Percentiles rank a stretch among this genome's conserved stretches.
Evolutionary conservation across 1,284 basidiomycete species (phyloP).

Genomic region (Entoloma clypeatum): DNA sequence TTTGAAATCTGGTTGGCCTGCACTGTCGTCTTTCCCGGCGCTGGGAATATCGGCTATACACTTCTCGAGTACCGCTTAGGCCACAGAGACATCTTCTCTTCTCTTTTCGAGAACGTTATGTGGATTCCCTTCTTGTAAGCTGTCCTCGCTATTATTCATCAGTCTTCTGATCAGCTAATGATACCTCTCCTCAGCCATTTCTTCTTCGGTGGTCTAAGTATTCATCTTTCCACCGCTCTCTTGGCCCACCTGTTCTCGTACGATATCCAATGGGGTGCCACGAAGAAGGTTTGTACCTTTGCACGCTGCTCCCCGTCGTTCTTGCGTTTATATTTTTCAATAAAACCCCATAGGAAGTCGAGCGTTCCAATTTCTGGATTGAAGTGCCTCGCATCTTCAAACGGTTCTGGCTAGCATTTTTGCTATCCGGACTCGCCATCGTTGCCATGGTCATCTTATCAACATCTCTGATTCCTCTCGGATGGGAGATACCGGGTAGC

Average conservation of each 20-base stretch:
- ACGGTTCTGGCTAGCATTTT: slow-evolving; percentile 65
- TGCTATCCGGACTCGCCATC: slow-evolving; percentile 46
- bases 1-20: slow-evolving; percentile 79
- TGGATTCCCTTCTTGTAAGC: slow-evolving; percentile 80
- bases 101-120: slow-evolving; percentile 62
- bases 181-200: slow-evolving; percentile 52
- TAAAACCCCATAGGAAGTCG: slow-evolving; percentile 40
- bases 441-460: slow-evolving; percentile 55
- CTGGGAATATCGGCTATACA: slow-evolving; percentile 75
- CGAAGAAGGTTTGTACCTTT: slow-evolving; percentile 48
- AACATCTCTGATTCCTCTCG: slow-evolving; percentile 47
- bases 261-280: slow-evolving; percentile 67
- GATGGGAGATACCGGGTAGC: slow-evolving; percentile 57
- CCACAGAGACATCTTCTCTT: slow-evolving; percentile 48
- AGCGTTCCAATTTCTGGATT: slow-evolving; percentile 82
- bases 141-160: neutral
- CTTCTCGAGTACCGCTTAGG: slow-evolving; percentile 77
- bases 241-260: slow-evolving; percentile 75
- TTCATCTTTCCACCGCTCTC: slow-evolving; percentile 73
- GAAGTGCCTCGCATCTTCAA: slow-evolving; percentile 80
- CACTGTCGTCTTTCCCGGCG: slow-evolving; percentile 69
- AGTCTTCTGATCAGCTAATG: neutral
- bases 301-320: slow-evolving; percentile 2
- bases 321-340: neutral
- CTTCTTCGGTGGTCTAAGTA: slow-evolving; percentile 80